Conservation (phyloP, 2,329 filamentous ascomycete species). For the Bipolaris oryzae region DNA sequence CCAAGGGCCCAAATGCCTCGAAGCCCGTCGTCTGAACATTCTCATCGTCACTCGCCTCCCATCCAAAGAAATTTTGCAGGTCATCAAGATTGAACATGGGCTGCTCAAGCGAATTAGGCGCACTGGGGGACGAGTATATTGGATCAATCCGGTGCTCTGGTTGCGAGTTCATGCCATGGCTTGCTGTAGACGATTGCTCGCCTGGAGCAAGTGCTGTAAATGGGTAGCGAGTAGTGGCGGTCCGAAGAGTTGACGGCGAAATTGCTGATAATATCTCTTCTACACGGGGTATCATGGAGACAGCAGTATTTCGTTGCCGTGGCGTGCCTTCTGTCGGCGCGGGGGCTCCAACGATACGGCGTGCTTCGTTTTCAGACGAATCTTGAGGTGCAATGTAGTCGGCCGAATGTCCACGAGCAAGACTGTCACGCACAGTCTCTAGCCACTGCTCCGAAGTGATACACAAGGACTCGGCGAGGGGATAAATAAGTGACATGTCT, state of each 20-base stretch:
- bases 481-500: slow-evolving; percentile 42
- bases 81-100: slow-evolving; percentile 42
- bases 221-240: slow-evolving; percentile 15
- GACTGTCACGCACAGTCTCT: slow-evolving; percentile 38
- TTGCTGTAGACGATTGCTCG: slow-evolving; percentile 11
- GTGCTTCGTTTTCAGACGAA: slow-evolving; percentile 33
- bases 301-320: slow-evolving; percentile 10
- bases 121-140: slow-evolving; percentile 18
- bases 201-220: slow-evolving; percentile 16
- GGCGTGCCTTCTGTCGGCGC: slow-evolving; percentile 18
- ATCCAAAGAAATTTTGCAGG: slow-evolving; percentile 43
- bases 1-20: slow-evolving; percentile 38
- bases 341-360: slow-evolving; percentile 31
- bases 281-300: slow-evolving; percentile 24
- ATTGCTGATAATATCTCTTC: slow-evolving; percentile 18
- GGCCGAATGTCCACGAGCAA: slow-evolving; percentile 33
- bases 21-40: slow-evolving; percentile 38
- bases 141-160: slow-evolving; percentile 17
- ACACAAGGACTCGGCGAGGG: slow-evolving; percentile 39
- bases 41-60: slow-evolving; percentile 34
- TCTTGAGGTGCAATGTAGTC: slow-evolving; percentile 41
- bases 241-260: slow-evolving; percentile 18
- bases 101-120: slow-evolving; percentile 26
- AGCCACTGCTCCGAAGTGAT: slow-evolving; percentile 42
- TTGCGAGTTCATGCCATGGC: slow-evolving; percentile 1